These are phyloP conservation scores for Pichia sp. DNA, from an alignment of 1,139 yeast genomes.

Conservation along the genomic window DNA sequence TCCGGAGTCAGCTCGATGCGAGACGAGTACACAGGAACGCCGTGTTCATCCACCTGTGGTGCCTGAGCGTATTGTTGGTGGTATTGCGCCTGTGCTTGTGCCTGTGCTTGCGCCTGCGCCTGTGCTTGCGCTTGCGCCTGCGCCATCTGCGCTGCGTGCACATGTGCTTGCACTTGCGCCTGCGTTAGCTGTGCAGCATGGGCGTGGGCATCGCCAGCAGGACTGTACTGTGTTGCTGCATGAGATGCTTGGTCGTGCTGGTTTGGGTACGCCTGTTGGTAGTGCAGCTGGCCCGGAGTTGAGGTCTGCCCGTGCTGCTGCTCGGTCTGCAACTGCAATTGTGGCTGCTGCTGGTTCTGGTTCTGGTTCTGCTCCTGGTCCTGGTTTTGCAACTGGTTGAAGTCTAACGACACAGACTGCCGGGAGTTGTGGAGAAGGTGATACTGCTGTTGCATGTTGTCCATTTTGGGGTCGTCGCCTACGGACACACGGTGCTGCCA, in stretches of 20 bases:
- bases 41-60: background rate
- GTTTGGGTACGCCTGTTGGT: too few species aligned
- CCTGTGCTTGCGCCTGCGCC: slow-evolving; percentile 6
- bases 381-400: slow-evolving; percentile 14
- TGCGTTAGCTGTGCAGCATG: background rate
- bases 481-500: background rate
- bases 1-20: slow-evolving; percentile 19
- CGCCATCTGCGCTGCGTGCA: slow-evolving; percentile 11
- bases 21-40: background rate
- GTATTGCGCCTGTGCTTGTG: slow-evolving; percentile 5
- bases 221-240: too few species aligned
- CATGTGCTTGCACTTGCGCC: slow-evolving; percentile 6
- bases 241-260: too few species aligned
- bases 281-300: too few species aligned
- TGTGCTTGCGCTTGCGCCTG: slow-evolving; percentile 9
- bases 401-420: slow-evolving; percentile 20
- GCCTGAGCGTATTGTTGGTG: slow-evolving; percentile 7
- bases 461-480: slow-evolving; percentile 2
- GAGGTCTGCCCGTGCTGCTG: too few species aligned
- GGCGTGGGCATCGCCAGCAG: too few species aligned
- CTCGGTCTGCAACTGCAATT: too few species aligned
- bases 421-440: slow-evolving; percentile 25
- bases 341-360: too few species aligned
- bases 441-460: slow-evolving; percentile 19
- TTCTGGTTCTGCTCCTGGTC: background rate